Evolutionary conservation across 208 protist genomes (phyloP).

Genomic region (Eutreptiella sp.): DNA sequence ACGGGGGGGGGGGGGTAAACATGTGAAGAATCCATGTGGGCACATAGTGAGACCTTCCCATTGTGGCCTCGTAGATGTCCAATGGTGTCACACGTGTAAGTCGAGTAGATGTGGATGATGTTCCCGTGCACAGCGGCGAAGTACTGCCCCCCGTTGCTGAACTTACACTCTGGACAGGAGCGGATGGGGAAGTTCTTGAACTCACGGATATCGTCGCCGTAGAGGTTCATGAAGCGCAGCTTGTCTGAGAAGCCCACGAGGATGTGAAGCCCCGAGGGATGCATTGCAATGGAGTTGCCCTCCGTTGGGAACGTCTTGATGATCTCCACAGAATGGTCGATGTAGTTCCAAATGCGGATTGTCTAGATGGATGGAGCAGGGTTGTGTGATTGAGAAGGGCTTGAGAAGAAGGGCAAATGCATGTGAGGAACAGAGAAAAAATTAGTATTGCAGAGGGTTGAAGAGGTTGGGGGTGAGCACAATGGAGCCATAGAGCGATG

Average conservation of each 20-base stretch:
- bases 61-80: constrained; percentile 90
- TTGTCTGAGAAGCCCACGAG: constrained; percentile 89
- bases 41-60: too few species aligned
- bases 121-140: constrained; percentile 90
- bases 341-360: constrained; percentile 91
- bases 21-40: too few species aligned
- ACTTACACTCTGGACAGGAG: constrained; percentile 78
- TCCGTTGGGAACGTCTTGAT: constrained; percentile 81
- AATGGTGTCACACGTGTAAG: constrained; percentile 87
- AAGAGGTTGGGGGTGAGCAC: too few species aligned
- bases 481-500: too few species aligned
- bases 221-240: constrained; percentile 89
- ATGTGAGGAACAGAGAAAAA: too few species aligned
- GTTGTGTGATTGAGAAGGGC: too few species aligned
- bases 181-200: constrained; percentile 86
- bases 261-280: constrained; percentile 87
- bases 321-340: constrained; percentile 83
- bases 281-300: constrained; percentile 82
- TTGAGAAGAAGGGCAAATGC: too few species aligned
- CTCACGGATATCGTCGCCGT: constrained; percentile 85
- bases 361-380: too few species aligned
- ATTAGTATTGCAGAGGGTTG: too few species aligned
- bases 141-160: constrained; percentile 89
- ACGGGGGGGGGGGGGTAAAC: too few species aligned
- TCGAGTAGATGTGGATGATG: constrained; percentile 90